These are phyloP conservation scores for Bipolaris sorokiniana DNA, from an alignment of 2,329 filamentous ascomycete genomes.

Conservation along the genomic window DNA sequence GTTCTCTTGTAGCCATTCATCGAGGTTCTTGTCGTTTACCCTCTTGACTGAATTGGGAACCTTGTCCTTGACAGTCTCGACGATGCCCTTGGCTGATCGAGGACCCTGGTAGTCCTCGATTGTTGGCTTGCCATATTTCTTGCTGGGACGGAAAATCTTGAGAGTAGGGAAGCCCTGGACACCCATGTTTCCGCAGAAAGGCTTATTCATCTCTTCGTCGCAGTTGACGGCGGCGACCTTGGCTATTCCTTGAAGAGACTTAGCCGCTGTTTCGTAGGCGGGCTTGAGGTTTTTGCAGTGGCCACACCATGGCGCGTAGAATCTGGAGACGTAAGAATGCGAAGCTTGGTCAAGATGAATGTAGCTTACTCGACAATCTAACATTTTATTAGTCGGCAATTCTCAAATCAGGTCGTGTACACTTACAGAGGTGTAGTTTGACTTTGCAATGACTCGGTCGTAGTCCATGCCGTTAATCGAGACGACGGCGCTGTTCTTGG, in stretches of 20 bases:
- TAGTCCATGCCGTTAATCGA: slow-evolving; percentile 82
- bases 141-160: slow-evolving; percentile 87
- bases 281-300: slow-evolving; percentile 97
- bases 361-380: slow-evolving; percentile 51
- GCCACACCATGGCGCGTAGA: slow-evolving; percentile 97
- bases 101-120: slow-evolving; percentile 91
- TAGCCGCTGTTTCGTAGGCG: slow-evolving; percentile 91
- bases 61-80: slow-evolving; percentile 81
- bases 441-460: slow-evolving; percentile 80
- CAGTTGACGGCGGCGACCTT: slow-evolving; percentile 96
- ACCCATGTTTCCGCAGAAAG: slow-evolving; percentile 81
- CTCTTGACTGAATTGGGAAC: slow-evolving; percentile 91
- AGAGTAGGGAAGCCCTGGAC: slow-evolving; percentile 94
- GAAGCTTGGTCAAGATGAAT: not conserved
- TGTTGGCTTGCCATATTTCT: slow-evolving; percentile 77
- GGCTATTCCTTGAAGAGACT: slow-evolving; percentile 85
- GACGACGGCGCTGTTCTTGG: slow-evolving; percentile 84
- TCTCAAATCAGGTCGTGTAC: not conserved
- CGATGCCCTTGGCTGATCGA: slow-evolving; percentile 83
- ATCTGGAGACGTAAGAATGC: slow-evolving; percentile 63
- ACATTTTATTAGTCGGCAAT: slow-evolving; percentile 6
- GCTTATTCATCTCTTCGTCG: slow-evolving; percentile 91
- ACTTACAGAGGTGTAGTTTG: slow-evolving; percentile 87
- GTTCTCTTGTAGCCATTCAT: slow-evolving; percentile 71
- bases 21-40: slow-evolving; percentile 78